Evolutionary conservation across 192 early-diverging fungal species (phyloP).

Genomic region (Backusella sp.): DNA sequence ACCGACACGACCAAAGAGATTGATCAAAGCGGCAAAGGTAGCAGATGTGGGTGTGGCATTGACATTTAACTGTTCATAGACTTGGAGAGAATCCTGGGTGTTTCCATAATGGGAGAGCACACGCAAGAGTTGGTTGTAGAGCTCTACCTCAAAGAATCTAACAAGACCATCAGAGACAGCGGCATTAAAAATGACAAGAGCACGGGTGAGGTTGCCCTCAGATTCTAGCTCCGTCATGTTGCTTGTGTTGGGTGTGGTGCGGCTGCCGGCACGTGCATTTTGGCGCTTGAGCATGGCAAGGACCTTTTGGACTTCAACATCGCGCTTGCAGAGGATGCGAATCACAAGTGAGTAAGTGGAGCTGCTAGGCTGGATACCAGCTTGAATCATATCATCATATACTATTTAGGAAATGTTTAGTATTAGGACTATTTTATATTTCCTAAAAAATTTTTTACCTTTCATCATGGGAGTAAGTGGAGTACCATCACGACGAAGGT

Average conservation of each 20-base stretch:
- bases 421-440: background rate
- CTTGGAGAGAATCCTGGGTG: slow-evolving; percentile 25
- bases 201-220: slow-evolving; percentile 30
- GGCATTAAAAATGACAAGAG: slow-evolving; percentile 24
- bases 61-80: slow-evolving; percentile 30
- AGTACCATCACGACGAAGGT: slow-evolving; percentile 31
- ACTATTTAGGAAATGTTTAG: background rate
- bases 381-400: slow-evolving; percentile 35
- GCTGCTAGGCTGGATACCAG: slow-evolving; percentile 13
- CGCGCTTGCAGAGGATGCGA: slow-evolving; percentile 33
- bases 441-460: slow-evolving; percentile 13
- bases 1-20: slow-evolving; percentile 38
- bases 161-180: slow-evolving; percentile 20
- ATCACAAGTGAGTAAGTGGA: slow-evolving; percentile 32
- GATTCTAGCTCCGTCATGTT: slow-evolving; percentile 24
- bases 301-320: slow-evolving; percentile 39
- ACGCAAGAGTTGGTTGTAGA: slow-evolving; percentile 38
- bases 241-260: background rate
- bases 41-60: slow-evolving; percentile 36
- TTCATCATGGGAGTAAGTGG: slow-evolving; percentile 27
- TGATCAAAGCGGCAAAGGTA: slow-evolving; percentile 59
- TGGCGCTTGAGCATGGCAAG: slow-evolving; percentile 34
- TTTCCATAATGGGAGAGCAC: slow-evolving; percentile 35
- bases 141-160: slow-evolving; percentile 31
- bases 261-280: slow-evolving; percentile 22